Evolutionary conservation across 805 yeast genomes (phyloP).

Genomic region (Saturnispora saitoi): DNA sequence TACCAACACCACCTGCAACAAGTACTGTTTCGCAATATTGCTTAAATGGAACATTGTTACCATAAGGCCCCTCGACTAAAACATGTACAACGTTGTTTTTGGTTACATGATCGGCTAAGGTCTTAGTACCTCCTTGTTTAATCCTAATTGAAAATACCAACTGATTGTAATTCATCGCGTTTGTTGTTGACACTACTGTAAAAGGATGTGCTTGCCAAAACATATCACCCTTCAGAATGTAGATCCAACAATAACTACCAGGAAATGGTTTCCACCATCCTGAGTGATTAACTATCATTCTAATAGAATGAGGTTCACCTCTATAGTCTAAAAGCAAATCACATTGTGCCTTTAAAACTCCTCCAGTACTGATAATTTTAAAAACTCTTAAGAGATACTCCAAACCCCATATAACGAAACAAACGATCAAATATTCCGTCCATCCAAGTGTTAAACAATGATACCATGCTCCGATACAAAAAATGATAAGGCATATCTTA

Average conservation of each 20-base stretch:
- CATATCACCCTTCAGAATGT: constrained; percentile 35
- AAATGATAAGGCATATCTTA: constrained; percentile 32
- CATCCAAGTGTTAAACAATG: constrained; percentile 42
- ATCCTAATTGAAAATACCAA: constrained; percentile 38
- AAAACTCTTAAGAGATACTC: constrained; percentile 53
- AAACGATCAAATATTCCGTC: constrained; percentile 43
- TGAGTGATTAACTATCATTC: constrained; percentile 43
- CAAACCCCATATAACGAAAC: constrained; percentile 60
- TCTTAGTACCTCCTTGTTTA: constrained; percentile 45
- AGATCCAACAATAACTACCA: constrained; percentile 57
- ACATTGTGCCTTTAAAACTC: constrained; percentile 42
- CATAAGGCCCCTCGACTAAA: constrained; percentile 57
- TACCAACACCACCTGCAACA: constrained; percentile 59
- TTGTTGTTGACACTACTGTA: constrained; percentile 38
- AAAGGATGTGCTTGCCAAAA: constrained; percentile 69
- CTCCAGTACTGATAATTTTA: constrained; percentile 53
- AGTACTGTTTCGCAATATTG: constrained; percentile 40
- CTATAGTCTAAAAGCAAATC: constrained; percentile 20
- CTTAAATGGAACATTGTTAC: constrained; percentile 38
- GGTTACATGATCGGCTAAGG: constrained; percentile 28
- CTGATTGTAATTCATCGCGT: constrained; percentile 35
- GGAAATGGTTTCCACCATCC: constrained; percentile 46
- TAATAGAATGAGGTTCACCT: constrained; percentile 33
- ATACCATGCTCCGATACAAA: constrained; percentile 37
- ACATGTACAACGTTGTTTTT: constrained; percentile 31